These are phyloP conservation scores for Zymoseptoria crescenta DNA, from an alignment of 2,329 filamentous ascomycete genomes.

Conservation along the genomic window DNA sequence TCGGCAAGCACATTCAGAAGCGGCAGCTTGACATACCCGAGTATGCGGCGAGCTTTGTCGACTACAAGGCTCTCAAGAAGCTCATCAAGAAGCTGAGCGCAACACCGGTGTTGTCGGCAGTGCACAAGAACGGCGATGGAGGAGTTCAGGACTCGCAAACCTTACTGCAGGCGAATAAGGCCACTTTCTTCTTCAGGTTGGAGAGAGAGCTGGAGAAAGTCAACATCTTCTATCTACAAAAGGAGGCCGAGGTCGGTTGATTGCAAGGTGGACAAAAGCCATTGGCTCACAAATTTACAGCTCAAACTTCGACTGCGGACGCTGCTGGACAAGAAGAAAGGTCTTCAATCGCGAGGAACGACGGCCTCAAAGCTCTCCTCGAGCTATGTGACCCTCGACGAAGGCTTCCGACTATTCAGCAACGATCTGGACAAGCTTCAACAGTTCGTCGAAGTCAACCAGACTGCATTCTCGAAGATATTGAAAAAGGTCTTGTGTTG, in stretches of 20 bases:
- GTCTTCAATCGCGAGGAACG: slow-evolving; percentile 65
- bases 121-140: slow-evolving; percentile 49
- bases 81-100: slow-evolving; percentile 97
- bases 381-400: slow-evolving; percentile 88
- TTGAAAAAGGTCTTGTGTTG: slow-evolving; percentile 67
- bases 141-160: slow-evolving; percentile 66
- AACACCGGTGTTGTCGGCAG: slow-evolving; percentile 73
- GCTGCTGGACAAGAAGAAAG: slow-evolving; percentile 87
- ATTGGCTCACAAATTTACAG: slow-evolving; percentile 38
- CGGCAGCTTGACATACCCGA: slow-evolving; percentile 97
- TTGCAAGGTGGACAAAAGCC: not conserved
- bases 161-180: slow-evolving; percentile 90
- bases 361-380: slow-evolving; percentile 79
- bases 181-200: slow-evolving; percentile 96
- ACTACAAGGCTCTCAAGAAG: slow-evolving; percentile 99
- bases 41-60: slow-evolving; percentile 98
- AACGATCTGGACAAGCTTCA: slow-evolving; percentile 92
- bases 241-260: slow-evolving; percentile 79
- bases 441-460: slow-evolving; percentile 97
- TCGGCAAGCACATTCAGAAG: slow-evolving; percentile 99
- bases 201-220: slow-evolving; percentile 98
- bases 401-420: slow-evolving; percentile 95
- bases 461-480: slow-evolving; percentile 96
- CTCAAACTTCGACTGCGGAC: slow-evolving; percentile 90
- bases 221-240: slow-evolving; percentile 95